phyloP scores from a whole-genome alignment of 257 asterid genomes.

The Scutellaria baicalensis region DNA sequence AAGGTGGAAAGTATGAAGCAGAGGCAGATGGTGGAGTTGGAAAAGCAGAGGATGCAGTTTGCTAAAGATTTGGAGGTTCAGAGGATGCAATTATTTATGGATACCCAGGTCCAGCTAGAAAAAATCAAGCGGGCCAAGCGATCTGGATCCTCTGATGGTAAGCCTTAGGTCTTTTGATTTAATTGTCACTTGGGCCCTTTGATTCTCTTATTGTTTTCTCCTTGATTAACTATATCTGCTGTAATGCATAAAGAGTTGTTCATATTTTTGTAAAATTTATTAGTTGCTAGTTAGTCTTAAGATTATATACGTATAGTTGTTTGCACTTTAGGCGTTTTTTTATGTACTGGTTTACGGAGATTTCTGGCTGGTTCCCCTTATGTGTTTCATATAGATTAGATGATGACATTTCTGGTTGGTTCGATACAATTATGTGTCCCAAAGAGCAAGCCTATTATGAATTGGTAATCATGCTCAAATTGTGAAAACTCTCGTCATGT shows the following conservation, averaged over 20 bases:
- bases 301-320: neutral
- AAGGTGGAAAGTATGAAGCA: constrained; percentile 61
- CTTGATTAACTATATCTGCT: neutral
- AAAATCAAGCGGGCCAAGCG: constrained; percentile 44
- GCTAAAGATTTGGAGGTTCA: constrained; percentile 69
- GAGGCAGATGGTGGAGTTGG: constrained; percentile 67
- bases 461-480: neutral
- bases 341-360: neutral
- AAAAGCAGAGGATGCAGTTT: constrained; percentile 72
- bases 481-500: neutral
- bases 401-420: neutral
- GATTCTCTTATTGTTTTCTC: neutral
- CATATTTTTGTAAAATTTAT: neutral
- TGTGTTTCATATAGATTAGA: neutral
- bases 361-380: neutral
- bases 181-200: neutral
- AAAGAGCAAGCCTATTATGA: neutral
- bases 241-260: neutral
- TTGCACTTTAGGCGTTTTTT: neutral
- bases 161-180: neutral
- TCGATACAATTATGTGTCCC: neutral
- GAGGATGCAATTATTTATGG: constrained; percentile 73
- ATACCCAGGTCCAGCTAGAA: constrained; percentile 57
- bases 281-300: neutral
- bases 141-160: constrained; percentile 45